Base-by-base conservation (phyloP, 208 protist species). In the Acanthamoeba lenticulata region DNA sequence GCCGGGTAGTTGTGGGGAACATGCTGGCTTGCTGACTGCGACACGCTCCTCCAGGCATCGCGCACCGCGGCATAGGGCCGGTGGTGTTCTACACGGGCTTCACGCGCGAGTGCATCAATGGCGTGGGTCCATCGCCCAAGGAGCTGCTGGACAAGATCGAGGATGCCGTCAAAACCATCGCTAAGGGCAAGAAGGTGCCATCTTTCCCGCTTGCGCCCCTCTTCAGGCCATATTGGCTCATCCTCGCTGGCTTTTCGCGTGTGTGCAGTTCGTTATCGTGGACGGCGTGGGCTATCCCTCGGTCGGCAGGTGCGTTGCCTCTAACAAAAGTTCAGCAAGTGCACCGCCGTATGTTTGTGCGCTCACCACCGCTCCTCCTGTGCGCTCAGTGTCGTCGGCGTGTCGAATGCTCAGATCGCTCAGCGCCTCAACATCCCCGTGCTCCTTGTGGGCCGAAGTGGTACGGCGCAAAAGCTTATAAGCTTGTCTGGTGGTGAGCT, bases 61-160 rank as follows among this genome's bases (percentile, higher is more conserved):
- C 40, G 6, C 49, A 62, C 49, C 79, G 79, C 29, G 79, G 79
- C 45, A 89, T 89, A 24, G 79, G 79, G 13, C 79, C 79, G 2
- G 11, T 89, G 42, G 79, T 89, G 36, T 89, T 89, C 34, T 89
- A 89, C 47, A 89, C 79, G 24, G 79, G 79, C 49, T 89, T 89
- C 79, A 89, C 79, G 79, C 42, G 79, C 6, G 79, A 89, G 79
- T 89, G 79, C 45, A 89, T 89, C 44, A 36, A 52, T 27, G 79
- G 79, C 24, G 17, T 40, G 32, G 79, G 79, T 17, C 79, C 79
- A 52, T 89, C 79, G 21, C 79, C 79, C 29, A 62, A 89, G 19
- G 47, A 89, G n/a, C 47, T 89, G n/a, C 45, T 89, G 3, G 49
- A 52, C 21, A 89, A 52, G 47, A 89, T 89, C 5, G 47, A 89